Evolutionary conservation across 108 stramenopile genomes (phyloP).

Genomic region (Schizochytrium sp.): DNA sequence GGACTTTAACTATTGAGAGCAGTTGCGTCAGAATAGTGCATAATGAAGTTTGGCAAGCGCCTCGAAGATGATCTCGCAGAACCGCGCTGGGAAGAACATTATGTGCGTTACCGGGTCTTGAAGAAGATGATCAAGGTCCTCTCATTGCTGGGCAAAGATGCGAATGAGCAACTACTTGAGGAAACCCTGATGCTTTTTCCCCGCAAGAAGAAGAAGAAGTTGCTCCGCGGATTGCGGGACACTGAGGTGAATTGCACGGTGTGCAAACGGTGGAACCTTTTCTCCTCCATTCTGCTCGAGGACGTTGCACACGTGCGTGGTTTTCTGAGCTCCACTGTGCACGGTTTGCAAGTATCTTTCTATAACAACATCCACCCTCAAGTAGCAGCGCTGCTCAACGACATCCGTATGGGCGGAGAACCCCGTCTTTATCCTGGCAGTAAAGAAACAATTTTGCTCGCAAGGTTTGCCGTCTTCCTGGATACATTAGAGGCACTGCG

Average conservation of each 20-base stretch:
- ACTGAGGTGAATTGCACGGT: constrained; percentile 37
- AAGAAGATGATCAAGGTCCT: constrained; percentile 62
- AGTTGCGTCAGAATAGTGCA: neutral
- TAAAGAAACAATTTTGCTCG: neutral
- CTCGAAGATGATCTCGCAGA: constrained; percentile 32
- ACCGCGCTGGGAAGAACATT: constrained; percentile 46
- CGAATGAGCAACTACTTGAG: neutral
- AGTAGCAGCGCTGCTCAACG: constrained; percentile 26
- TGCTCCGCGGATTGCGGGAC: neutral
- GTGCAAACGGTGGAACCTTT: constrained; percentile 52
- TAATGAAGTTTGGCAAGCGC: constrained; percentile 51
- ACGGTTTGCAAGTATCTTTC: constrained; percentile 43
- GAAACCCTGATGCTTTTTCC: constrained; percentile 29
- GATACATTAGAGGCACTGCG: constrained; percentile 42
- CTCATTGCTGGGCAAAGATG: constrained; percentile 52
- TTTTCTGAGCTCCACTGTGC: constrained; percentile 55
- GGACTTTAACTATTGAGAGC: neutral
- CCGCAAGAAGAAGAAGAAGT: constrained; percentile 61
- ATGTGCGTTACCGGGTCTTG: constrained; percentile 43
- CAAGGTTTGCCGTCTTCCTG: constrained; percentile 25
- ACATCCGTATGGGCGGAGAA: neutral
- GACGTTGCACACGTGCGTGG: constrained; percentile 43
- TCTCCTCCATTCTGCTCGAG: constrained; percentile 47
- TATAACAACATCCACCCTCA: constrained; percentile 47
- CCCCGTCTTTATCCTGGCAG: constrained; percentile 41